These are phyloP conservation scores for Pterulicium gracile DNA, from an alignment of 1,284 basidiomycete genomes.

Conservation along the genomic window DNA sequence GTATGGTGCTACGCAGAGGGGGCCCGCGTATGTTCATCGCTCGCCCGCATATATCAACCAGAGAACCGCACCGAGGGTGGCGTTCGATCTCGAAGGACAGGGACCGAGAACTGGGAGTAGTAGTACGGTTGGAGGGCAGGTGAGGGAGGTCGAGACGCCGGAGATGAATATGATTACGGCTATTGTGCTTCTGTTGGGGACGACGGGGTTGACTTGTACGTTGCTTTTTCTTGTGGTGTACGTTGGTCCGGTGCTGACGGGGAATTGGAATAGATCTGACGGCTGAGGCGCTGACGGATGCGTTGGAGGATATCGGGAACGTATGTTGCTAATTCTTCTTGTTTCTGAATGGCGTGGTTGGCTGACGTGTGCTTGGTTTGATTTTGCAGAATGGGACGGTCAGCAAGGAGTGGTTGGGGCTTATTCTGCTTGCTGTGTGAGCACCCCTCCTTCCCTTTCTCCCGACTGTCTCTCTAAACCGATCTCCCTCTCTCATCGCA, in stretches of 20 bases:
- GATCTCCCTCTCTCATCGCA: too few relatives aligned
- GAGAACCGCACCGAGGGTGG: too few relatives aligned
- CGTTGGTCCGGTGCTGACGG: background rate
- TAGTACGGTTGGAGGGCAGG: too few relatives aligned
- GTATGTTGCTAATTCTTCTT: background rate
- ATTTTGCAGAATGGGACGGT: slow-evolving; percentile 2
- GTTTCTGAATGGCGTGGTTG: background rate
- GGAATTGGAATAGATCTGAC: slow-evolving; percentile 4
- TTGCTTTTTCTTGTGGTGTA: background rate
- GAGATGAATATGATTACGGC: slow-evolving; percentile 7
- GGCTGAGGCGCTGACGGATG: slow-evolving; percentile 8
- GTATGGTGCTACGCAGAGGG: too few relatives aligned
- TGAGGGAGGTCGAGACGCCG: slow-evolving; percentile 6
- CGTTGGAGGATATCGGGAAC: slow-evolving; percentile 5
- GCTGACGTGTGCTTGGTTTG: too few relatives aligned
- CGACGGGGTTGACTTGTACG: slow-evolving; percentile 7
- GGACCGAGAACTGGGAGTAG: too few relatives aligned
- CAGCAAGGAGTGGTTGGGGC: slow-evolving; percentile 7
- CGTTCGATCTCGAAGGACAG: too few relatives aligned
- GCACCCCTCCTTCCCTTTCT: too few relatives aligned
- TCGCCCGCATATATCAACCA: too few relatives aligned
- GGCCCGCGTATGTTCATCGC: too few relatives aligned
- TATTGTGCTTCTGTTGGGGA: slow-evolving; percentile 3
- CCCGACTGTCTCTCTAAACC: slow-evolving; percentile 1
- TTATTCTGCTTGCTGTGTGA: slow-evolving; percentile 8